Percentiles rank a stretch among this genome's conserved stretches.
phyloP scores from a whole-genome alignment of 441 rosid species.

The Jatropha multifida region DNA sequence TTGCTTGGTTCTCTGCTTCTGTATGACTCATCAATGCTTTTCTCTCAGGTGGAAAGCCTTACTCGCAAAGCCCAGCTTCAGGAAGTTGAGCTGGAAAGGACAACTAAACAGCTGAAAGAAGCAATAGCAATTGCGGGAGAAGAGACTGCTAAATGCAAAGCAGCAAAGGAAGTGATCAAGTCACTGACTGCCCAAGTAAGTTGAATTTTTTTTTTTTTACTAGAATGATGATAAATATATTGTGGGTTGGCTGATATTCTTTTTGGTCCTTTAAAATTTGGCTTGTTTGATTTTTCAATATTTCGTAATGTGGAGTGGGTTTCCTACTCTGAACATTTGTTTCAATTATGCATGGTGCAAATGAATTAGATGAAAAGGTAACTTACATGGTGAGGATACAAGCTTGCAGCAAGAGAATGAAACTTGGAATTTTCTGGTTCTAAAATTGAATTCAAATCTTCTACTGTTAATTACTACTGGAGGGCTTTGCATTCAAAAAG shows the following conservation, averaged over 20 bases:
- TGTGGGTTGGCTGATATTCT: conserved; percentile 12
- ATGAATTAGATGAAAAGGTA: background rate
- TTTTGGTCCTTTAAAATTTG: background rate
- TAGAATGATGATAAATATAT: background rate
- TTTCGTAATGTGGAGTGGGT: background rate
- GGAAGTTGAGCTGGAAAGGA: conserved; percentile 88
- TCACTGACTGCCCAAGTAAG: conserved; percentile 93
- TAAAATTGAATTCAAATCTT: too few species aligned
- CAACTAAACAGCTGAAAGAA: conserved; percentile 82
- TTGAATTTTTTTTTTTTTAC: conserved; percentile 13
- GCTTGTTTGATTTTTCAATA: background rate
- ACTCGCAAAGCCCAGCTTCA: conserved; percentile 79
- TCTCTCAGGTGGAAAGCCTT: conserved; percentile 76
- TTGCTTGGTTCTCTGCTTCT: conserved; percentile 10
- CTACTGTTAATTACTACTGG: too few species aligned
- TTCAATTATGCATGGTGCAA: background rate
- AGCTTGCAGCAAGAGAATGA: background rate
- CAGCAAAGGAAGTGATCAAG: conserved; percentile 98
- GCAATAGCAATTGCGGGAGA: conserved; percentile 84
- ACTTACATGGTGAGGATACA: background rate
- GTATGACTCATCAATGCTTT: conserved; percentile 29
- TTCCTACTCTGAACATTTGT: background rate
- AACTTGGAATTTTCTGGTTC: too few species aligned
- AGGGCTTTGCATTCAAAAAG: too few species aligned
- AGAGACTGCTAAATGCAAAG: conserved; percentile 90